Evolutionary conservation across 352 stramenopile species (phyloP).

Genomic region (Halophytophthora batemanensis): DNA sequence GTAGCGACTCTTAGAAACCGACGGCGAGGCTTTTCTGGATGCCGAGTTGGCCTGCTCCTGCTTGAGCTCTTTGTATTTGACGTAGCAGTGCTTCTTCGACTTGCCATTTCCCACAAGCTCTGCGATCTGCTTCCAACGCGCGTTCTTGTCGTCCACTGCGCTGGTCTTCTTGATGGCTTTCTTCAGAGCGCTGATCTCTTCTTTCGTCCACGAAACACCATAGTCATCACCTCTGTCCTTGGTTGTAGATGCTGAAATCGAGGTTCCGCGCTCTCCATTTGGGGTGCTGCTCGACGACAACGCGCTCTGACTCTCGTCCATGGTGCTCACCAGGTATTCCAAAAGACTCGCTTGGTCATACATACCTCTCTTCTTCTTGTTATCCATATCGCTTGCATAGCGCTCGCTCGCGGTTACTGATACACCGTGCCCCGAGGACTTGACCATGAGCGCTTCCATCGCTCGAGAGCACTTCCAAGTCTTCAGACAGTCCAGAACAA

Average conservation of each 20-base stretch:
- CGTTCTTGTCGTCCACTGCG: conserved; percentile 60
- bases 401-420: conserved; percentile 42
- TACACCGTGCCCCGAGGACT: conserved; percentile 11
- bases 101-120: conserved; percentile 52
- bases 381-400: conserved; percentile 48
- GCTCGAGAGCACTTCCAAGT: conserved; percentile 48
- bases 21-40: conserved; percentile 25
- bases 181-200: conserved; percentile 53
- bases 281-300: conserved; percentile 6
- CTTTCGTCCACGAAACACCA: conserved; percentile 43
- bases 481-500: conserved; percentile 74
- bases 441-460: conserved; percentile 52
- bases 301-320: conserved; percentile 7
- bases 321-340: conserved; percentile 46
- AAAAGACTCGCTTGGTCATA: conserved; percentile 25
- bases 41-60: conserved; percentile 44
- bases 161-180: conserved; percentile 74
- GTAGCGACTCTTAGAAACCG: conserved; percentile 2
- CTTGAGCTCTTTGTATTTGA: conserved; percentile 86
- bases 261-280: conserved; percentile 5
- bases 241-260: conserved; percentile 2
- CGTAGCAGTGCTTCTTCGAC: conserved; percentile 79
- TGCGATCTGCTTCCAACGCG: conserved; percentile 69
- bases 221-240: conserved; percentile 22
- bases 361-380: conserved; percentile 33